Evolutionary conservation across 306 rosid genomes (phyloP), one percentile per base, ranked within the genome.

Genomic region (Arachis hypogaea): DNA sequence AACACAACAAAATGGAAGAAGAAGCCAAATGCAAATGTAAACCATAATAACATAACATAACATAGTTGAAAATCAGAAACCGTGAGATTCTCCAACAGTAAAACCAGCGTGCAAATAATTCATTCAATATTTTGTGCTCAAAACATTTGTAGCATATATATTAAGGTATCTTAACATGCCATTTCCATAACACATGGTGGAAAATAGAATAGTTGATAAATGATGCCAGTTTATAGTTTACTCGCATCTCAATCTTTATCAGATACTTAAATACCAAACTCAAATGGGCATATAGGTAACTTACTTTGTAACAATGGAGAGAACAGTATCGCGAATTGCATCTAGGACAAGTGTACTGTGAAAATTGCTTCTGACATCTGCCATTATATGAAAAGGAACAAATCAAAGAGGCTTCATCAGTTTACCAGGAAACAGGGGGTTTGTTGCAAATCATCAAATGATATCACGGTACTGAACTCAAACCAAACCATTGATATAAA

Each of bases 291-390:
- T 8, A 49, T 3, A 18, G 16, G 57, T 6, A 54, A 14, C 75
- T 73, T 83, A 94, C 96, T 86, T 94, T 91, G 83, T 91, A 91
- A 79, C 97, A 94, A 16, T 69, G 96, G 64, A 91, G 89, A 43
- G 97, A 94, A 54, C 96, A 91, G 79, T 89, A 94, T 7, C 93
- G 87, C 0, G 95, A 89, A 84, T 91, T 94, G 84, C 98, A 94
- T 11, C 96, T 92, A 73, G 98, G 98, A 66, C 97, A 94, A 5
- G 98, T 89, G 77, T 91, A 94, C 38, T 89, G 93, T 18, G 96
- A 94, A 76, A 94, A 94, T 67, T 94, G 98, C 85, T 88, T 94
- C 79, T 88, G 97, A 72, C 98, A 91, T 40, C 98, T 93, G 85
- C 68, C 5, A 10, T 80, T 2, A 56, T 38, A 70, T 30, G 57